phyloP scores from a whole-genome alignment of 495 filamentous ascomycete species.

The Emericellopsis terricola region DNA sequence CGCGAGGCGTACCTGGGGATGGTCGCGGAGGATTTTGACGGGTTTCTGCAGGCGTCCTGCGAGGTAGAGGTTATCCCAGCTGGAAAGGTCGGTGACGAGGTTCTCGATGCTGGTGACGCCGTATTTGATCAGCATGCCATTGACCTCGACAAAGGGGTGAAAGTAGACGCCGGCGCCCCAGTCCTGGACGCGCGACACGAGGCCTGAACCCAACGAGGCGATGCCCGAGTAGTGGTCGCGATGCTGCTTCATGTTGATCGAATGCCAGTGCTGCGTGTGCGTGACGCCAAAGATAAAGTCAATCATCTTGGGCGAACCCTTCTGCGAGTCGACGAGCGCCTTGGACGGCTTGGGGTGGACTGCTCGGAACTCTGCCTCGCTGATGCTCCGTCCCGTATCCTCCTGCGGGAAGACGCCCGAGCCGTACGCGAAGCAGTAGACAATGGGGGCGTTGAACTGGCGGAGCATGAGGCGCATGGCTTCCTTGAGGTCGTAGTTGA shows the following conservation, averaged over 20 bases:
- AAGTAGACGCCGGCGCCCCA: slow-evolving; percentile 93
- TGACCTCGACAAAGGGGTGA: slow-evolving; percentile 89
- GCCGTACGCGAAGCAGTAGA: slow-evolving; percentile 93
- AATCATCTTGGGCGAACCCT: slow-evolving; percentile 84
- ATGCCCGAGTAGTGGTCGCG: slow-evolving; percentile 83
- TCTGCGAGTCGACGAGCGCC: slow-evolving; percentile 64
- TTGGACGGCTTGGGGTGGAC: slow-evolving; percentile 61
- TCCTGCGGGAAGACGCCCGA: slow-evolving; percentile 89
- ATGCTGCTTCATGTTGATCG: slow-evolving; percentile 72
- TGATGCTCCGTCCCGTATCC: slow-evolving; percentile 16
- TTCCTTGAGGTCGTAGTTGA: slow-evolving; percentile 89
- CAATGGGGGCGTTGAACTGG: slow-evolving; percentile 83
- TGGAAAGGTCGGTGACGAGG: slow-evolving; percentile 62
- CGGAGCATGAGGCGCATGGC: slow-evolving; percentile 73
- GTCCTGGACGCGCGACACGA: slow-evolving; percentile 73
- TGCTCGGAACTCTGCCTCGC: slow-evolving; percentile 31
- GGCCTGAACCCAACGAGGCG: slow-evolving; percentile 67
- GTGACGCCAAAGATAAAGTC: slow-evolving; percentile 96
- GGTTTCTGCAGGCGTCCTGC: slow-evolving; percentile 92
- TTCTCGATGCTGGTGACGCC: slow-evolving; percentile 87
- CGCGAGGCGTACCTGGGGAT: slow-evolving; percentile 73
- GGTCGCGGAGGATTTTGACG: slow-evolving; percentile 90
- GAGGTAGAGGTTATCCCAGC: slow-evolving; percentile 87
- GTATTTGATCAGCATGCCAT: slow-evolving; percentile 93
- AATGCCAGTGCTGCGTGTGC: slow-evolving; percentile 94